phyloP scores from a whole-genome alignment of 176 grass and related monocot species.

The Carex scoparia region DNA sequence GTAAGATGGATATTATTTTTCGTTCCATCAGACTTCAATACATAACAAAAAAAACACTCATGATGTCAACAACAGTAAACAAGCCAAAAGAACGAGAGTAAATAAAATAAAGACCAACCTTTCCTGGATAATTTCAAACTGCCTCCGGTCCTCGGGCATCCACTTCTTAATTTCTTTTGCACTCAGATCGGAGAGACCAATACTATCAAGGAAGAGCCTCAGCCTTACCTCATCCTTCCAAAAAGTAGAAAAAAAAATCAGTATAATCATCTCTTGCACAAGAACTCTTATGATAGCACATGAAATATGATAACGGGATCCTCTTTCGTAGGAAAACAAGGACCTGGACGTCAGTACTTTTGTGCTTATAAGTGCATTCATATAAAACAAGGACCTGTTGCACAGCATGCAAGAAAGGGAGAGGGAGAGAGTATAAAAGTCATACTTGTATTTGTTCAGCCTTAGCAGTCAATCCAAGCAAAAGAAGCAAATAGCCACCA shows the following conservation, averaged over 20 bases:
- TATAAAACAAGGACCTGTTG: not conserved
- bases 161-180: constrained; percentile 99
- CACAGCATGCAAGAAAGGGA: not conserved
- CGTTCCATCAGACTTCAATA: not conserved
- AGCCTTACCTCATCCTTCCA: constrained; percentile 97
- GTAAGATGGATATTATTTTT: not conserved
- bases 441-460: constrained; percentile 98
- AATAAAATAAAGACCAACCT: constrained; percentile 44
- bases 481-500: constrained; percentile 96
- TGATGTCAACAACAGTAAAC: not conserved
- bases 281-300: not conserved
- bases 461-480: constrained; percentile 97
- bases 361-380: not conserved
- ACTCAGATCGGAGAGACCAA: constrained; percentile 95
- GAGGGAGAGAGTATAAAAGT: constrained; percentile 6
- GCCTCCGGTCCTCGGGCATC: constrained; percentile 94
- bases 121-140: constrained; percentile 98
- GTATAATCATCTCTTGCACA: constrained; percentile 10
- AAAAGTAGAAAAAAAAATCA: constrained; percentile 22
- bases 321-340: not conserved
- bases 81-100: not conserved
- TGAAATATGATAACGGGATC: not conserved
- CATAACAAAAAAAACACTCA: not conserved
- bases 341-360: not conserved
- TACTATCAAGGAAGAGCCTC: constrained; percentile 97